Evolutionary conservation across 495 filamentous ascomycete genomes (phyloP).

Genomic region (Penicillium angulare): DNA sequence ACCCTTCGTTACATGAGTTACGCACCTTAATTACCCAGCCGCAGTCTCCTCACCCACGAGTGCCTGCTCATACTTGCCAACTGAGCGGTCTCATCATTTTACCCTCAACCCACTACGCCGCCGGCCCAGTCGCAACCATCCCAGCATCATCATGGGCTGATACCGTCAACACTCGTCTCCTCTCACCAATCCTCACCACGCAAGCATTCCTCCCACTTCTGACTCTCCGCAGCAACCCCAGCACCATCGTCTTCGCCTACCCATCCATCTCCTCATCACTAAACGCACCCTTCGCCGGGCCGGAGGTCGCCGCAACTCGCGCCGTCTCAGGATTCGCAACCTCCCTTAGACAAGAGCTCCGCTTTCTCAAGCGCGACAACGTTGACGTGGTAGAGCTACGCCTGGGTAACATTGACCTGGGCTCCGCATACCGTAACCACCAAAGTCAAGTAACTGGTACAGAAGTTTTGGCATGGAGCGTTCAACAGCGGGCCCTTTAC

Average conservation of each 20-base stretch:
- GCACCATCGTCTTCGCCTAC: slow-evolving; percentile 75
- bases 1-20: slow-evolving; percentile 52
- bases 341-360: slow-evolving; percentile 74
- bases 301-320: slow-evolving; percentile 74
- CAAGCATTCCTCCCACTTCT: slow-evolving; percentile 85
- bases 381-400: slow-evolving; percentile 80
- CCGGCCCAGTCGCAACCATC: slow-evolving; percentile 78
- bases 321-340: slow-evolving; percentile 78
- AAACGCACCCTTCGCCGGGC: slow-evolving; percentile 76
- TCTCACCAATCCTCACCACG: slow-evolving; percentile 83
- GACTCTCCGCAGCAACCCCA: slow-evolving; percentile 46
- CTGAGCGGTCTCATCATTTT: slow-evolving; percentile 79
- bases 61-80: slow-evolving; percentile 68
- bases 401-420: slow-evolving; percentile 80
- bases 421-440: slow-evolving; percentile 38
- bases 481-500: slow-evolving; percentile 45
- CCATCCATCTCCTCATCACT: slow-evolving; percentile 82
- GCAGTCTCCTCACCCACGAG: slow-evolving; percentile 67
- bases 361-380: slow-evolving; percentile 40
- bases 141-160: slow-evolving; percentile 81
- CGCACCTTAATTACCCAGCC: slow-evolving; percentile 64
- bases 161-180: slow-evolving; percentile 84
- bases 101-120: slow-evolving; percentile 57
- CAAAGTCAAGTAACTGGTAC: slow-evolving; percentile 49
- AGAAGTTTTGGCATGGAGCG: slow-evolving; percentile 66